A percentile compares a stretch with the other conserved stretches of the same genome.
These are phyloP conservation scores for Aspergillus taichungensis DNA, from an alignment of 495 filamentous ascomycete genomes.

Conservation along the genomic window DNA sequence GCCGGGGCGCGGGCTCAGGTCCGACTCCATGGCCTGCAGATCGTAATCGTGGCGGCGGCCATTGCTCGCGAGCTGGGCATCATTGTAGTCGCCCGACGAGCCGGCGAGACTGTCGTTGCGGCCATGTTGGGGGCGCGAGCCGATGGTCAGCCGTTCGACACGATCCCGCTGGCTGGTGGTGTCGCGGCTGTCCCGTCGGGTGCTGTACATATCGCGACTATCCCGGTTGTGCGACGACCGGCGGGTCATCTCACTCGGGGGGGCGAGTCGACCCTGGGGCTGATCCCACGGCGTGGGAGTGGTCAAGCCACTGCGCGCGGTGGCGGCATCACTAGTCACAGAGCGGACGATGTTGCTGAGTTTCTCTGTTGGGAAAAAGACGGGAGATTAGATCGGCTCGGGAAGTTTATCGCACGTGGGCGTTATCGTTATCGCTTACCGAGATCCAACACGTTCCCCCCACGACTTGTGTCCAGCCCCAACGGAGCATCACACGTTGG, in stretches of 20 bases:
- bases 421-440: slow-evolving; percentile 49
- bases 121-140: slow-evolving; percentile 44
- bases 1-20: slow-evolving; percentile 58
- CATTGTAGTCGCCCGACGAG: slow-evolving; percentile 68
- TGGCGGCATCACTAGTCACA: slow-evolving; percentile 57
- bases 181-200: slow-evolving; percentile 49
- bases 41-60: slow-evolving; percentile 85
- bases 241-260: slow-evolving; percentile 38
- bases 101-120: slow-evolving; percentile 71
- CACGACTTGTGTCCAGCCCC: slow-evolving; percentile 87
- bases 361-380: slow-evolving; percentile 56
- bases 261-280: slow-evolving; percentile 39
- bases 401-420: neutral
- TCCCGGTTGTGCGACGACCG: slow-evolving; percentile 17
- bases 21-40: slow-evolving; percentile 91
- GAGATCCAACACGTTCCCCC: slow-evolving; percentile 89
- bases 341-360: slow-evolving; percentile 90
- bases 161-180: slow-evolving; percentile 39
- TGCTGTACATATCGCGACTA: slow-evolving; percentile 34
- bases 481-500: slow-evolving; percentile 90
- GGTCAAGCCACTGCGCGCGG: slow-evolving; percentile 40
- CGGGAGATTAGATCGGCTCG: slow-evolving; percentile 1
- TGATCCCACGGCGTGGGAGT: slow-evolving; percentile 54
- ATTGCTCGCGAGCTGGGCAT: slow-evolving; percentile 40
- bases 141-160: slow-evolving; percentile 50